These are phyloP conservation scores for Jasminum sambac DNA, from an alignment of 257 asterid species.

Conservation along the genomic window DNA sequence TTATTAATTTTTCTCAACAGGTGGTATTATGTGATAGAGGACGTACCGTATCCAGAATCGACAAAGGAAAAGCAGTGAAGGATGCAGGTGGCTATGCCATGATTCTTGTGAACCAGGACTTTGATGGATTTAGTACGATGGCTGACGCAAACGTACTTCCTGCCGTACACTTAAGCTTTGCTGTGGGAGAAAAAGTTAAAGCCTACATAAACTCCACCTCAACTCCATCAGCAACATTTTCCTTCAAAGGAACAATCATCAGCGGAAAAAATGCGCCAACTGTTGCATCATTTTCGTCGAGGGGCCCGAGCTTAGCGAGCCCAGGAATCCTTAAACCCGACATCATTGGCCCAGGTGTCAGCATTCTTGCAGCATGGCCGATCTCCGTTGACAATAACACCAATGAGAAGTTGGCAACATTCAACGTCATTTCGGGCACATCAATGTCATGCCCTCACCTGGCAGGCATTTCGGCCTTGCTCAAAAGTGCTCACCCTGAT, in stretches of 20 bases:
- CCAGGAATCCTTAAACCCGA: constrained; percentile 56
- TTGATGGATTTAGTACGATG: constrained; percentile 27
- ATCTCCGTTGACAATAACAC: constrained; percentile 37
- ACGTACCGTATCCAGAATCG: constrained; percentile 35
- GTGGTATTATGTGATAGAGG: constrained; percentile 43
- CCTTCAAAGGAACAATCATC: constrained; percentile 36
- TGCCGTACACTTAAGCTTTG: constrained; percentile 41
- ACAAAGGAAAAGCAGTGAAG: constrained; percentile 41
- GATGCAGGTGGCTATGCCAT: constrained; percentile 53
- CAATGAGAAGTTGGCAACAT: constrained; percentile 19
- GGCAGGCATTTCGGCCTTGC: constrained; percentile 46
- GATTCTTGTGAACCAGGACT: constrained; percentile 42
- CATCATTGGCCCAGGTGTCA: constrained; percentile 51
- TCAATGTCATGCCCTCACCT: constrained; percentile 63
- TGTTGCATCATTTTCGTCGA: constrained; percentile 44
- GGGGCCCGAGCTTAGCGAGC: constrained; percentile 51
- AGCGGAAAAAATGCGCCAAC: constrained; percentile 32
- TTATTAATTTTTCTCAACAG: not conserved
- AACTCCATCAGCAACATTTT: constrained; percentile 29
- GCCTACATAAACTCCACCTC: constrained; percentile 42
- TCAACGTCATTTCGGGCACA: constrained; percentile 48
- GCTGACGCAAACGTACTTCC: constrained; percentile 49
- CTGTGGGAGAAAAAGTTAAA: constrained; percentile 32
- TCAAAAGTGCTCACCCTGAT: constrained; percentile 46
- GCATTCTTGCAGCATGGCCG: constrained; percentile 52